phyloP scores from a whole-genome alignment of 208 protist species.

The Acanthamoeba lenticulata region DNA sequence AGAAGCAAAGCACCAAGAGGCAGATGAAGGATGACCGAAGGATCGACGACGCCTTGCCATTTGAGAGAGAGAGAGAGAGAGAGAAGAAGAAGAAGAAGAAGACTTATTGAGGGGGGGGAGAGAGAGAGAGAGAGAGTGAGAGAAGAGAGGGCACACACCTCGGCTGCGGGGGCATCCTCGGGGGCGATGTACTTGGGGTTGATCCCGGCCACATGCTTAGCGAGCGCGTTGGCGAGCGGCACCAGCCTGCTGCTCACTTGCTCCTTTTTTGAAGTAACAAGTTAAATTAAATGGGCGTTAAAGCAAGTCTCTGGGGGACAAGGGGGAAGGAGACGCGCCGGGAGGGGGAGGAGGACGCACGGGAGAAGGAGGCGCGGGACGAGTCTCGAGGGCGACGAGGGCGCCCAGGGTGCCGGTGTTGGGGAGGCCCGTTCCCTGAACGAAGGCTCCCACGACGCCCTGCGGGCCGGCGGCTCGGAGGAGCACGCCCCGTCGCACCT shows the following conservation, averaged over 20 bases:
- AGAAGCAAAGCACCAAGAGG: too few relatives aligned
- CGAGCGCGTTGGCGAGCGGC: constrained; percentile 5
- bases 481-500: constrained; percentile 20
- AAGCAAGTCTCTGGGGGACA: too few relatives aligned
- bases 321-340: background rate
- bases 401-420: background rate
- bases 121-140: background rate
- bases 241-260: background rate
- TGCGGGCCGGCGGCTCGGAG: background rate
- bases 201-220: constrained; percentile 16
- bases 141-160: background rate
- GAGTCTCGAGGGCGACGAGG: background rate
- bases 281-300: too few relatives aligned
- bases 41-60: too few relatives aligned
- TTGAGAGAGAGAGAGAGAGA: too few relatives aligned
- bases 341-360: background rate
- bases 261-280: too few relatives aligned
- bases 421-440: constrained; percentile 14
- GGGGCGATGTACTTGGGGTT: background rate
- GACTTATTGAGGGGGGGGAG: too few relatives aligned
- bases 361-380: background rate
- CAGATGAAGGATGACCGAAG: too few relatives aligned
- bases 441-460: background rate
- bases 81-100: background rate
- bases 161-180: background rate